A percentile compares a stretch with the other conserved stretches of the same genome.
phyloP scores from a whole-genome alignment of 2,329 filamentous ascomycete genomes.

The Epichloe festucae region DNA sequence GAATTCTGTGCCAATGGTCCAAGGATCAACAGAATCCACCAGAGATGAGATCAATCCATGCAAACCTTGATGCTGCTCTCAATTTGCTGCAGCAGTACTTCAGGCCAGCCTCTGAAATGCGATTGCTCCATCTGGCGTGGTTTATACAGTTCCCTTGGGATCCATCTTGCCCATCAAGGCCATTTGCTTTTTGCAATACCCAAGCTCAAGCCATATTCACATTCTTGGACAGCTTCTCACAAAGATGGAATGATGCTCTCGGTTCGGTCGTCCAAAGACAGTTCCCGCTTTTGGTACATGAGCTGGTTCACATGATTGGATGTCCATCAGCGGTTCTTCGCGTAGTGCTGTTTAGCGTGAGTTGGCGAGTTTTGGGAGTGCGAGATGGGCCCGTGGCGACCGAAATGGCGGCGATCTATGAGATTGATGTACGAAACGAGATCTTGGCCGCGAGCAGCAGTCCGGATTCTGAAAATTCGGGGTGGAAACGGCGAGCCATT shows the following conservation, averaged over 20 bases:
- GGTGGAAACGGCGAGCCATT: neutral
- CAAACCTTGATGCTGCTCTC: conserved; percentile 13
- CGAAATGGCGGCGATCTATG: neutral
- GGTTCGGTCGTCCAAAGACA: conserved; percentile 7
- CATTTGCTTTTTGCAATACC: neutral
- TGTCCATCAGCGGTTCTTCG: conserved; percentile 16
- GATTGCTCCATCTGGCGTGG: neutral
- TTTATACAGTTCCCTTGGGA: neutral
- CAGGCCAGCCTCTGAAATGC: neutral
- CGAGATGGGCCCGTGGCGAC: neutral
- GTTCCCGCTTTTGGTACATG: conserved; percentile 17
- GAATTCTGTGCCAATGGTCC: conserved; percentile 48
- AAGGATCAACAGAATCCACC: conserved; percentile 20
- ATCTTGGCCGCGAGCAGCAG: neutral
- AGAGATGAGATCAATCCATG: conserved; percentile 6
- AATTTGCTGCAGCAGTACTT: neutral
- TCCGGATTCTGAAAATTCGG: neutral
- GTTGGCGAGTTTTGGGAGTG: conserved; percentile 14
- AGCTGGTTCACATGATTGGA: conserved; percentile 11
- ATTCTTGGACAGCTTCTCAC: conserved; percentile 14
- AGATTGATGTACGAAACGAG: neutral
- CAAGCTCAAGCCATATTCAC: conserved; percentile 5
- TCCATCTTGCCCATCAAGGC: neutral
- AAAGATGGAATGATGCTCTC: conserved; percentile 11
- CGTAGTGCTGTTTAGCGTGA: conserved; percentile 17